Evolutionary conservation across 2,329 filamentous ascomycete genomes (phyloP).

Genomic region (Pseudogymnoascus sp.): DNA sequence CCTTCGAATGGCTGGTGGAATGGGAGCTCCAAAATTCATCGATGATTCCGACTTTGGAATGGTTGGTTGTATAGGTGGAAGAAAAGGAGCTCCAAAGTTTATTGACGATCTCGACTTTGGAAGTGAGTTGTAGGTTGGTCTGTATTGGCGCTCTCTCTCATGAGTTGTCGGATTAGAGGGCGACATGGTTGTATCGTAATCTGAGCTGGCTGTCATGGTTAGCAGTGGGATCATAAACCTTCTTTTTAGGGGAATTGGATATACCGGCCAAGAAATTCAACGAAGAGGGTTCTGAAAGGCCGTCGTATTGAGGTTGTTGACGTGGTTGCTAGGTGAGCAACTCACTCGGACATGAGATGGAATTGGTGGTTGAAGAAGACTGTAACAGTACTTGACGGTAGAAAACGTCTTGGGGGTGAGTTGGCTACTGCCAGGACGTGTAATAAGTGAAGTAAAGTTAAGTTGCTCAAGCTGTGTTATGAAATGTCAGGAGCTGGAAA

Average conservation of each 20-base stretch:
- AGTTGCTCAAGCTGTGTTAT: background rate
- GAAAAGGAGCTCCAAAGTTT: constrained; percentile 7
- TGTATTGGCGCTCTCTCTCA: constrained; percentile 7
- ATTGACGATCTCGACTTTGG: background rate
- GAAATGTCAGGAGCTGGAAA: background rate
- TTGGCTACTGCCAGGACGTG: background rate
- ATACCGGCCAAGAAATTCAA: background rate
- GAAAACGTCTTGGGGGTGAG: background rate
- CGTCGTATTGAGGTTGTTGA: background rate
- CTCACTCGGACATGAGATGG: background rate
- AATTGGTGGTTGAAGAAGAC: background rate
- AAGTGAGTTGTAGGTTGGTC: constrained; percentile 7
- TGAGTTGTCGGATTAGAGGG: background rate
- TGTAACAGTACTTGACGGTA: background rate
- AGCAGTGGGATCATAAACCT: background rate
- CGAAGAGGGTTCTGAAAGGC: background rate
- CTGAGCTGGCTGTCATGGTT: background rate
- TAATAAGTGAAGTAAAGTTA: background rate
- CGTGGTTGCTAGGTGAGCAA: background rate
- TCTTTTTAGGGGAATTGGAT: background rate
- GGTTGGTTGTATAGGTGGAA: background rate
- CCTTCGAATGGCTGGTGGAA: background rate
- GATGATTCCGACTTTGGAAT: background rate
- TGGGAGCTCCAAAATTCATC: background rate
- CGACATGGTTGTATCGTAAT: background rate